Evolutionary conservation across 352 stramenopile genomes (phyloP), one percentile per base, ranked within the genome.

Genomic region (Pythium biforme): DNA sequence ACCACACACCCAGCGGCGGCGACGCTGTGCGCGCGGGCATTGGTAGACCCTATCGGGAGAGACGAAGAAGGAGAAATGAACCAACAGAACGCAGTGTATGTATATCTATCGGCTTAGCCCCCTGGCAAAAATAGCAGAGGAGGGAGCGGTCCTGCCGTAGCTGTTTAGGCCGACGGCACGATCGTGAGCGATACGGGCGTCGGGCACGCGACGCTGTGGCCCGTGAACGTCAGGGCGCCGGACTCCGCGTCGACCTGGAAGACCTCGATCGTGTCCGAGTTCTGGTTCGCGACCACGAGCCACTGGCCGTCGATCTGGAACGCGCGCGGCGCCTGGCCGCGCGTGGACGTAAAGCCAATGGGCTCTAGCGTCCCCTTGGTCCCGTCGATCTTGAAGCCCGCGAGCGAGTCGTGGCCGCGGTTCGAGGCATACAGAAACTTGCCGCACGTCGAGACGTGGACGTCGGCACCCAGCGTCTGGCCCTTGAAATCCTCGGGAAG

Each of bases 371-470:
- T 49, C 10, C 69, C 73, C 17, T 29, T 56, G n/a, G 51, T 7
- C 10, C 53, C 39, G 20, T 74, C 34, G 47, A 83, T 79, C 19
- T 53, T 55, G 52, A 65, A 83, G 51, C 50, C 43, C 31, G 68
- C 72, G 37, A 83, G 66, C 46, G 60, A 69, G 53, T 83, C 71
- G 65, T 80, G 72, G 48, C 72, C 72, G 39, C 75, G 75, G 64
- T 76, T 83, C 23, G 75, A 80, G 29, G 75, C 67, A 62, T 79
- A 81, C 47, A 83, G 37, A 59, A 75, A 83, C 27, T 69, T 65
- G 29, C 70, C 69, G 17, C 64, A 76, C 12, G 58, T 57, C 10
- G 75, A 78, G 11, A 83, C 50, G 54, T 77, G 69, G 51, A 73
- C 61, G 33, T 73, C 66, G 34, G 59, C 56, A 15, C 27, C 75